phyloP scores from a whole-genome alignment of 1,284 basidiomycete species.

The Pisolithus thermaeus region DNA sequence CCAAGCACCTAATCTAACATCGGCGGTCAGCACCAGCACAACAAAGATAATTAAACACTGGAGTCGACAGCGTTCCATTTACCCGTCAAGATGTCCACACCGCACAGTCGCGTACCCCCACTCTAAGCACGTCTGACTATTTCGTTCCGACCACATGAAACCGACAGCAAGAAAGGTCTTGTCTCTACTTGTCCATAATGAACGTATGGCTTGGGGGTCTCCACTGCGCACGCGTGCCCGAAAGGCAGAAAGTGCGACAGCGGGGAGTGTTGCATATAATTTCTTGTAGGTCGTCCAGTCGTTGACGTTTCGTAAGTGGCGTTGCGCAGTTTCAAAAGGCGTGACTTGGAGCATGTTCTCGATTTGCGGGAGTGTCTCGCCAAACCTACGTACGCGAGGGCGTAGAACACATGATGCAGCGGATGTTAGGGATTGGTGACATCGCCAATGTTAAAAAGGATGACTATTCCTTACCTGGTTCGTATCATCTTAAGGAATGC shows the following conservation, averaged over 20 bases:
- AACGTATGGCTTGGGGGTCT: conserved; percentile 59
- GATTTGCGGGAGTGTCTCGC: conserved; percentile 63
- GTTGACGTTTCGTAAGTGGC: conserved; percentile 64
- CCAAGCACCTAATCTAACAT: conserved; percentile 62
- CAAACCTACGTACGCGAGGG: conserved; percentile 43
- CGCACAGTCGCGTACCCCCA: conserved; percentile 78
- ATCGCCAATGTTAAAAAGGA: too few species aligned
- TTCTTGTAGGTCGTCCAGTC: conserved; percentile 72
- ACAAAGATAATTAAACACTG: background rate
- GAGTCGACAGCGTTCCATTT: conserved; percentile 28
- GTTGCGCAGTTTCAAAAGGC: conserved; percentile 62
- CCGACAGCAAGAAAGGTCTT: conserved; percentile 72
- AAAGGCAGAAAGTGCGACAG: conserved; percentile 62
- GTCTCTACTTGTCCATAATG: conserved; percentile 66
- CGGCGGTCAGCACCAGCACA: background rate
- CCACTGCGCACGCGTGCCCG: conserved; percentile 65
- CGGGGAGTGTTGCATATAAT: conserved; percentile 66
- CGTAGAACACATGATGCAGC: background rate
- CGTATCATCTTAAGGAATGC: conserved; percentile 78
- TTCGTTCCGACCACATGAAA: conserved; percentile 77
- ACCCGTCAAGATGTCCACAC: conserved; percentile 70
- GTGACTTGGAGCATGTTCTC: conserved; percentile 60
- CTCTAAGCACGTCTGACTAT: conserved; percentile 62
- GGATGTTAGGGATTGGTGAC: background rate
- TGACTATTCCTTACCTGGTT: conserved; percentile 43